phyloP scores from a whole-genome alignment of 441 rosid genomes.

The Macaranga tanarius region DNA sequence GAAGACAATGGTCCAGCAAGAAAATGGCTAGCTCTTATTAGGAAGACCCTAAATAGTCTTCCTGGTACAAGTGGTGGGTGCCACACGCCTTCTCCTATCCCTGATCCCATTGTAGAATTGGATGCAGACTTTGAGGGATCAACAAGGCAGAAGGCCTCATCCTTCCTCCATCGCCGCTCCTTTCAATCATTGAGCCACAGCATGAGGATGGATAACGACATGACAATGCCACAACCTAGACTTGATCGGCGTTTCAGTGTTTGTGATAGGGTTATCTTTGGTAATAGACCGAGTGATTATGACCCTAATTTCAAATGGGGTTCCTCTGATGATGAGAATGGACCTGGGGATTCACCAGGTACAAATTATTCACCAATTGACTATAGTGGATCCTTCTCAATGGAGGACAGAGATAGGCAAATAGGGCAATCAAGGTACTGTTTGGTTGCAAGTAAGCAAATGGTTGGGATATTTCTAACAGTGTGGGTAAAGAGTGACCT shows the following conservation, averaged over 20 bases:
- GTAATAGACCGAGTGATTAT: slow-evolving; percentile 69
- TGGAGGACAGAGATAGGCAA: slow-evolving; percentile 58
- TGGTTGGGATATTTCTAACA: slow-evolving; percentile 93
- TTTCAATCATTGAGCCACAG: slow-evolving; percentile 77
- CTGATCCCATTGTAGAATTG: slow-evolving; percentile 81
- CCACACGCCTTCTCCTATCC: slow-evolving; percentile 78
- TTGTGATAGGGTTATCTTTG: slow-evolving; percentile 80
- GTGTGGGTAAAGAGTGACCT: slow-evolving; percentile 88
- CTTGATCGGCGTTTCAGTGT: slow-evolving; percentile 91
- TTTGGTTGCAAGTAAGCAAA: slow-evolving; percentile 90
- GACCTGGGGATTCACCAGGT: slow-evolving; percentile 75
- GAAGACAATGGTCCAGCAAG: slow-evolving; percentile 98
- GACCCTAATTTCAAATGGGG: slow-evolving; percentile 57
- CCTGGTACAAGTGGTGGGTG: slow-evolving; percentile 69
- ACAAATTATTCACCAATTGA: slow-evolving; percentile 66
- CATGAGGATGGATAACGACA: slow-evolving; percentile 73
- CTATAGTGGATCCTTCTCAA: slow-evolving; percentile 42
- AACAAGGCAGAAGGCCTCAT: slow-evolving; percentile 62
- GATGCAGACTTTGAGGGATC: slow-evolving; percentile 96
- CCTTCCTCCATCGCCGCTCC: slow-evolving; percentile 83
- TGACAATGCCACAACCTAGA: slow-evolving; percentile 54
- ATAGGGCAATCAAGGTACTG: slow-evolving; percentile 76
- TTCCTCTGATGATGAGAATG: slow-evolving; percentile 91
- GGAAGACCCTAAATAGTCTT: slow-evolving; percentile 84
- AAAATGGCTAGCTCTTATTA: slow-evolving; percentile 84